phyloP scores from a whole-genome alignment of 768 basidiomycete species.

The Mrakia blollopis region DNA sequence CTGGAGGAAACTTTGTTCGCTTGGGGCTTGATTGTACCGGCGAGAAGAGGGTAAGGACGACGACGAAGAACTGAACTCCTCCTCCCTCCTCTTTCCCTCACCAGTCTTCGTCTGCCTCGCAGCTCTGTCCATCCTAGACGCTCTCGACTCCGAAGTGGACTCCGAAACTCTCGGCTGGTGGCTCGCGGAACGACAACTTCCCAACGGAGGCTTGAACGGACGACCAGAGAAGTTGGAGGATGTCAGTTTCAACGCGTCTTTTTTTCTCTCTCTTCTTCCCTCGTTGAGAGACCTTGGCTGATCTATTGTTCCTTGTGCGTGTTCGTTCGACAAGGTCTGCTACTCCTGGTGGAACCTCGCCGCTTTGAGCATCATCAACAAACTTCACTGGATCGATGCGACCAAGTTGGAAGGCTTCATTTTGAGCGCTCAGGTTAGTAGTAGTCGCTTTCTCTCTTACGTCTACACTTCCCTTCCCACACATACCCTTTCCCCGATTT shows the following conservation, averaged over 20 bases:
- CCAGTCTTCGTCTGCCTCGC: constrained; percentile 56
- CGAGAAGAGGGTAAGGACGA: too few species aligned
- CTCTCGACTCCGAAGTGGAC: constrained; percentile 69
- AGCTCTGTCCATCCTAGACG: constrained; percentile 77
- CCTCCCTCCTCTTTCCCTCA: neutral
- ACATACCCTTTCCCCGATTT: neutral
- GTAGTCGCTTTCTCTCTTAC: neutral
- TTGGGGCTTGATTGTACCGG: too few species aligned
- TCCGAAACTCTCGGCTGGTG: constrained; percentile 79
- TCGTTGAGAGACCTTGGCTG: too few species aligned
- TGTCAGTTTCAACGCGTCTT: constrained; percentile 50
- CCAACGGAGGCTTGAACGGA: constrained; percentile 90
- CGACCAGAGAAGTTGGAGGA: constrained; percentile 97
- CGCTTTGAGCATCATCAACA: constrained; percentile 73
- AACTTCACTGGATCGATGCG: constrained; percentile 79
- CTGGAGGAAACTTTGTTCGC: too few species aligned
- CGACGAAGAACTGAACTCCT: too few species aligned
- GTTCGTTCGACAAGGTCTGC: constrained; percentile 61
- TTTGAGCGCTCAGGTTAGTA: constrained; percentile 70
- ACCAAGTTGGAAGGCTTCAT: constrained; percentile 75
- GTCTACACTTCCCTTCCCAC: neutral
- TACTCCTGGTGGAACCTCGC: constrained; percentile 98
- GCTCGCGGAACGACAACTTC: constrained; percentile 87
- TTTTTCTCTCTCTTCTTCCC: neutral
- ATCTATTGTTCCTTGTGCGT: neutral